Conservation (phyloP, 805 yeast species). For the Kregervanrija delftensis region DNA sequence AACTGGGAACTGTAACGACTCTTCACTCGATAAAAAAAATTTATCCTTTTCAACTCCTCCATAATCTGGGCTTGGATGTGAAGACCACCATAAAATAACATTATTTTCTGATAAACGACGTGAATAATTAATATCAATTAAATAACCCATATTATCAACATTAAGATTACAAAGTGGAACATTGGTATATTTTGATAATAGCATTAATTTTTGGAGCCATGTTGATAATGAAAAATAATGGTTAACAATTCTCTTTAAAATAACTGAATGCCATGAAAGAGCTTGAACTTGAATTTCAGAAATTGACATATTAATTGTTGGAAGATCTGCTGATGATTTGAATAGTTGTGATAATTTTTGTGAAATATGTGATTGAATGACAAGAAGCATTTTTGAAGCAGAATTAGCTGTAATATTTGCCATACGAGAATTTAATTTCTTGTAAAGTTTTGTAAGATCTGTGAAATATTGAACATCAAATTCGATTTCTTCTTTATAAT, state of each 20-base stretch:
- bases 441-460: slow-evolving; percentile 48
- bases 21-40: slow-evolving; percentile 37
- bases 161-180: slow-evolving; percentile 84
- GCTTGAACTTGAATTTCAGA: slow-evolving; percentile 61
- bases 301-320: slow-evolving; percentile 54
- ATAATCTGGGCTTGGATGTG: slow-evolving; percentile 68
- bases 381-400: slow-evolving; percentile 56
- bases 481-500: slow-evolving; percentile 43
- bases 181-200: slow-evolving; percentile 63
- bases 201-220: slow-evolving; percentile 62
- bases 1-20: slow-evolving; percentile 56
- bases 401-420: slow-evolving; percentile 56
- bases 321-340: slow-evolving; percentile 46
- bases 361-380: slow-evolving; percentile 67
- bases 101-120: slow-evolving; percentile 58
- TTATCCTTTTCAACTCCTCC: slow-evolving; percentile 75
- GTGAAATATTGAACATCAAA: slow-evolving; percentile 53
- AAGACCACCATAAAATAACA: slow-evolving; percentile 92
- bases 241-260: slow-evolving; percentile 58
- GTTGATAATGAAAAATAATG: slow-evolving; percentile 68
- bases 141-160: slow-evolving; percentile 66
- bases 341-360: slow-evolving; percentile 40
- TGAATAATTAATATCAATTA: slow-evolving; percentile 85
- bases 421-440: slow-evolving; percentile 48
- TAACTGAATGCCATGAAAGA: slow-evolving; percentile 71